Evolutionary conservation across 345 rosid species (phyloP).

Genomic region (Eucalyptus tenuipes): DNA sequence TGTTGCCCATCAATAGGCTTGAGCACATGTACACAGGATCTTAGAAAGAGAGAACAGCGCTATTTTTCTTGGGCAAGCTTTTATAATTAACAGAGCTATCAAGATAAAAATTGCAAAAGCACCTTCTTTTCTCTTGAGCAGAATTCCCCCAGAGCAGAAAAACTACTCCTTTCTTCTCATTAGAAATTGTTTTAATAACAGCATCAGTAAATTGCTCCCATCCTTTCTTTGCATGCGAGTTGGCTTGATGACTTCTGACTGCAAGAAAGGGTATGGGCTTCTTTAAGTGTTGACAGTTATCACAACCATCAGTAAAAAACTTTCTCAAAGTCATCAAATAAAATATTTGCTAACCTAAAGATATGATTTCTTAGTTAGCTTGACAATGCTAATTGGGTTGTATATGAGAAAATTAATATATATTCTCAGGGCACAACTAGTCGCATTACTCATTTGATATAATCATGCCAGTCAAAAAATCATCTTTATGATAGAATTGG

Average conservation of each 20-base stretch:
- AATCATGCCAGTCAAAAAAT: background rate
- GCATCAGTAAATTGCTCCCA: constrained; percentile 98
- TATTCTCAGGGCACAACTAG: background rate
- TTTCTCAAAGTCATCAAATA: background rate
- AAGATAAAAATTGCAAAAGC: background rate
- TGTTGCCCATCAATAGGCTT: background rate
- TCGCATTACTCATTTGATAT: background rate
- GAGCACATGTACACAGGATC: background rate
- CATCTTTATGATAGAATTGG: background rate
- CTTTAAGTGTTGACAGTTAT: background rate
- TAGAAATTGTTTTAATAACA: constrained; percentile 65
- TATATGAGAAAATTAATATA: background rate
- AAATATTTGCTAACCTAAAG: background rate
- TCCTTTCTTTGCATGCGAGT: constrained; percentile 95
- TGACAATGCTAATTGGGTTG: background rate
- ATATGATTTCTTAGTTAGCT: background rate
- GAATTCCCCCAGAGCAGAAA: constrained; percentile 96
- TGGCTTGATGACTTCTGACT: constrained; percentile 84
- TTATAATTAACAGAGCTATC: background rate
- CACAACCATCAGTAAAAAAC: background rate
- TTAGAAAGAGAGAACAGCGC: background rate
- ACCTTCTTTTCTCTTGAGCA: constrained; percentile 89
- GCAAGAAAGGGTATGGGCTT: background rate
- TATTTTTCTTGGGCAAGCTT: background rate
- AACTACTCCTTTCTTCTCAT: constrained; percentile 79